Percentiles rank a stretch among this genome's conserved stretches.
These are phyloP conservation scores for Cajanus cajan DNA, from an alignment of 306 rosid genomes.

Conservation along the genomic window DNA sequence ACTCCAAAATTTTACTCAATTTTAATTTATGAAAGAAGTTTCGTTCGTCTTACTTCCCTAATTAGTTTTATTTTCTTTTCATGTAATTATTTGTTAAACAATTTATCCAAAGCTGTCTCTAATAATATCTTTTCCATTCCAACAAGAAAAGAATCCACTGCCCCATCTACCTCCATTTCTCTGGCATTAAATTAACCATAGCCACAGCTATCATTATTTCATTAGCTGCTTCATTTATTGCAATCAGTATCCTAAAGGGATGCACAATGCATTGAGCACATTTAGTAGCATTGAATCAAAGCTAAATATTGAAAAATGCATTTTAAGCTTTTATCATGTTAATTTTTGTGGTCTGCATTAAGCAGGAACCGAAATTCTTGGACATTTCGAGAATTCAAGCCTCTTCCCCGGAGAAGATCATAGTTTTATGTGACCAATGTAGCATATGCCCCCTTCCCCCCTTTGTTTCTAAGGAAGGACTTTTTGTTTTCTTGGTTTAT, in stretches of 20 bases:
- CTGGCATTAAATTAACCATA: constrained; percentile 10
- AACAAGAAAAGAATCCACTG: constrained; percentile 13
- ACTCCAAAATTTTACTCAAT: no score
- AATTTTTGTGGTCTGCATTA: constrained; percentile 47
- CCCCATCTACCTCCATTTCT: background rate
- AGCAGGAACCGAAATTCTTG: constrained; percentile 39
- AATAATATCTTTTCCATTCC: background rate
- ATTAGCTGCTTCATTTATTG: constrained; percentile 68
- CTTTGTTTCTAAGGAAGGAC: constrained; percentile 25
- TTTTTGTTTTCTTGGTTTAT: background rate
- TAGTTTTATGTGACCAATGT: background rate
- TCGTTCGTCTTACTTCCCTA: background rate
- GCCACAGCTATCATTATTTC: constrained; percentile 50
- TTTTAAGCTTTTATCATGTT: constrained; percentile 40
- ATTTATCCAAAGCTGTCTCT: background rate
- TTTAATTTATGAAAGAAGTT: background rate
- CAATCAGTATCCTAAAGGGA: constrained; percentile 22
- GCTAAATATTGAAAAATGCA: background rate
- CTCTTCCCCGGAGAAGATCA: background rate
- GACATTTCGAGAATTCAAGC: constrained; percentile 20
- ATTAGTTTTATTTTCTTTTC: background rate
- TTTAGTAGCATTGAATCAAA: background rate
- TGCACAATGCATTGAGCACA: background rate
- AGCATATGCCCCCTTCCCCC: background rate
- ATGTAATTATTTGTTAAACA: background rate